Base-by-base conservation (phyloP, 805 yeast species). In the Teunomyces barrocoloradensis region DNA sequence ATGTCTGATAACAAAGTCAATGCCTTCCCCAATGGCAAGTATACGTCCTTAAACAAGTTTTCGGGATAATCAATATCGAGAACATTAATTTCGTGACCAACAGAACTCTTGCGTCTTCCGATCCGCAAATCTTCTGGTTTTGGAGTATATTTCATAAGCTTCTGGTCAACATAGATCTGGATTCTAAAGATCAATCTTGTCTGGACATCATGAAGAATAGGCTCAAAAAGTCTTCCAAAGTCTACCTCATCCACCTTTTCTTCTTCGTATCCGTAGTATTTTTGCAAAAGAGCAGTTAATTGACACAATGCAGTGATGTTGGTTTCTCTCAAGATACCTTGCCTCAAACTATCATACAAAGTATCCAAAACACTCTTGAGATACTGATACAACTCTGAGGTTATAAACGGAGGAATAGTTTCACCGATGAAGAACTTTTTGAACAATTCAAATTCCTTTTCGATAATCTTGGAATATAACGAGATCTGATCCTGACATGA, bases 161-260 rank as follows among this genome's bases (percentile, higher is more conserved):
- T 82, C 29, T 80, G 79, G 51, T 87, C 92, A 27, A 89, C 80
- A 53, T 78, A 84, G 6, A 79, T 75, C 60, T 89, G 94, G 10
- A 87, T 85, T 54, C 92, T 75, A 63, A 91, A 87, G 2, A 89
- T 84, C 34, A 92, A 71, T 50, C 97, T 73, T 2, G 88, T 77
- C 65, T 92, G 98, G 0, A 85, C 80, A 57, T 87, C 96, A 47
- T 83, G 81, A 21, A 86, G 63, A 9, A 89, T 78, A 0, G 95
- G 91, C 46, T 79, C 80, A 52, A 88, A 84, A 4, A 89, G 65
- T 38, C 73, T 74, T 7, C 83, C 87, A 50, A 77, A 76, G 48
- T 80, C 74, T n/a, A 74, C 64, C 49, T 43, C 44, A 47, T 49
- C 52, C 25, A 53, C 62, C 58, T 37, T 58, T 17, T 60, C 68